These are phyloP conservation scores for Entomophthora muscae DNA, from an alignment of 371 early-diverging fungal genomes.

Conservation along the genomic window DNA sequence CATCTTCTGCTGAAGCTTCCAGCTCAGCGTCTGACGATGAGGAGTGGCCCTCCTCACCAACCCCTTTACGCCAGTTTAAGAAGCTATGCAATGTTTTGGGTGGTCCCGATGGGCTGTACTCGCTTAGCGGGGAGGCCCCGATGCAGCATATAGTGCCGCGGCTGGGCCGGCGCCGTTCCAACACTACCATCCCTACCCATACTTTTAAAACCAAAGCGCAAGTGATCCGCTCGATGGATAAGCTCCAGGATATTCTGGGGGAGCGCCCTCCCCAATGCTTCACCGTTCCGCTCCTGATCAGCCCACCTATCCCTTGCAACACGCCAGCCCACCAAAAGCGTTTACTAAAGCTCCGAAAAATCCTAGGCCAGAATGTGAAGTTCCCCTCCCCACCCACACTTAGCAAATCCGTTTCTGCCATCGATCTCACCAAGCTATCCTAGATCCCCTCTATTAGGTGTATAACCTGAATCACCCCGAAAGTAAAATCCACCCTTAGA, in stretches of 20 bases:
- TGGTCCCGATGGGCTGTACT: background rate
- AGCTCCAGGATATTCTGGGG: background rate
- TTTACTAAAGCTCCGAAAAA: background rate
- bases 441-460: too few relatives aligned
- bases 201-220: background rate
- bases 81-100: background rate
- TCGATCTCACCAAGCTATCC: too few relatives aligned
- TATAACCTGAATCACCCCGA: too few relatives aligned
- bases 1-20: background rate
- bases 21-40: background rate
- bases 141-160: background rate
- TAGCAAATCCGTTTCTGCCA: background rate
- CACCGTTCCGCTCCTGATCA: background rate
- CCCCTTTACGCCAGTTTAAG: background rate
- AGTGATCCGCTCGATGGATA: background rate
- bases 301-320: background rate
- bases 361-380: background rate
- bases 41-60: background rate
- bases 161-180: background rate
- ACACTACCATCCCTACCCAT: background rate
- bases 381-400: background rate
- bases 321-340: background rate
- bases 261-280: background rate
- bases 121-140: background rate
- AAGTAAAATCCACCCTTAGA: too few relatives aligned